phyloP scores from a whole-genome alignment of 169 alveolate genomes.

The Plasmodium falciparum region DNA sequence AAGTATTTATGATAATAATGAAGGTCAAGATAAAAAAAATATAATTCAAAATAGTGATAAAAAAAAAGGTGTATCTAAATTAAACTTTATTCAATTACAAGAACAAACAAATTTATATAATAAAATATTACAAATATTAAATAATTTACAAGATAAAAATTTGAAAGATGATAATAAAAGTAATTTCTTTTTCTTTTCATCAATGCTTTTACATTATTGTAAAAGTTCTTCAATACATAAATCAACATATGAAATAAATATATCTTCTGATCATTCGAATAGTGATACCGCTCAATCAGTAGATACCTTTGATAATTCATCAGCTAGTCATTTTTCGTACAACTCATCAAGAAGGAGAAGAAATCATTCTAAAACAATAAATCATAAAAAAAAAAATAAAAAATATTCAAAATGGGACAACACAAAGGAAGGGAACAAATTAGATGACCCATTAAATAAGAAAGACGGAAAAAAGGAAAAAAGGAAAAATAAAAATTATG shows the following conservation, averaged over 20 bases:
- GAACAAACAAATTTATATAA: constrained; percentile 74
- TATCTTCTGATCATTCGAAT: constrained; percentile 1
- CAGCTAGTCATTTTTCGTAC: constrained; percentile 2
- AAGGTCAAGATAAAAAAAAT: no score
- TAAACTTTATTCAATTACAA: constrained; percentile 55
- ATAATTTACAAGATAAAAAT: constrained; percentile 40
- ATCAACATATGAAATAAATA: neutral
- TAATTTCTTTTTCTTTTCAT: constrained; percentile 44
- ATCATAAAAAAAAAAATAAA: constrained; percentile 31
- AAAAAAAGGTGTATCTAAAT: constrained; percentile 27
- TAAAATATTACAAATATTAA: constrained; percentile 61
- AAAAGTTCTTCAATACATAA: constrained; percentile 10
- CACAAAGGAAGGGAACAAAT: neutral
- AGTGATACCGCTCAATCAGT: constrained; percentile 9
- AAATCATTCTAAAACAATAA: constrained; percentile 9
- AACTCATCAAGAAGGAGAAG: constrained; percentile 4
- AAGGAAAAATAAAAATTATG: neutral
- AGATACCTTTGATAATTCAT: neutral
- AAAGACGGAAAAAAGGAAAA: neutral
- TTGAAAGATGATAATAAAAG: constrained; percentile 6
- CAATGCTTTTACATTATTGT: constrained; percentile 46
- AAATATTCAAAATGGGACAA: neutral
- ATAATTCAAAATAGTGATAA: no score
- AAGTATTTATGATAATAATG: no score
- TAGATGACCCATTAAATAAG: neutral